Evolutionary conservation across 2,329 filamentous ascomycete genomes (phyloP).

Genomic region (Hypoxylon sp.): DNA sequence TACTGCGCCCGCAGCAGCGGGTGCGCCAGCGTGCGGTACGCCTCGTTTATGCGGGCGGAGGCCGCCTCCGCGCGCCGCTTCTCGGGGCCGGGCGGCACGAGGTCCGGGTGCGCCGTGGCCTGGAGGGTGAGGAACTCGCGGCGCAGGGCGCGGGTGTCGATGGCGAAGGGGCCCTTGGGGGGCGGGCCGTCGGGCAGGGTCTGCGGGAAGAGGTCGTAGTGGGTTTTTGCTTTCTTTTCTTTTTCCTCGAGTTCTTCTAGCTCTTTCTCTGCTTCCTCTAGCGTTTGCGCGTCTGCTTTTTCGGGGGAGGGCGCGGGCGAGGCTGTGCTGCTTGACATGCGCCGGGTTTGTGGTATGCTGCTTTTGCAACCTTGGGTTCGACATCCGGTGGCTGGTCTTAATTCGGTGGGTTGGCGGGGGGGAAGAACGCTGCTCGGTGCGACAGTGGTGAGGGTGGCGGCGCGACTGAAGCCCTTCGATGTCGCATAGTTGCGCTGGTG

Average conservation of each 20-base stretch:
- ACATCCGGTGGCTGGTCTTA: background rate
- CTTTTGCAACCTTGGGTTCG: background rate
- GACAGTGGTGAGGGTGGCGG: background rate
- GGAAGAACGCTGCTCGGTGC: background rate
- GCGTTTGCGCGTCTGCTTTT: background rate
- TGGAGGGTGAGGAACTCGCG: constrained; percentile 91
- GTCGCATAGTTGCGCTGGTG: constrained; percentile 37
- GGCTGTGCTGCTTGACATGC: constrained; percentile 27
- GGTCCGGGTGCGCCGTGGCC: constrained; percentile 80
- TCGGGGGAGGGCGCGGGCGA: constrained; percentile 1
- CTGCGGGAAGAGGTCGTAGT: constrained; percentile 90
- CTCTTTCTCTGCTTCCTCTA: background rate
- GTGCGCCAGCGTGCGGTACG: constrained; percentile 85
- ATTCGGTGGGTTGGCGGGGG: background rate
- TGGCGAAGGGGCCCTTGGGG: constrained; percentile 79
- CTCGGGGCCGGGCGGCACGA: constrained; percentile 65
- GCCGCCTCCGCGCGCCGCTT: constrained; percentile 78
- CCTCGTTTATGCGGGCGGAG: constrained; percentile 90
- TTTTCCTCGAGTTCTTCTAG: constrained; percentile 4
- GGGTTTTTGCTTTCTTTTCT: constrained; percentile 61
- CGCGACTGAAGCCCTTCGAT: constrained; percentile 15
- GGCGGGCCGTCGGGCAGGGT: constrained; percentile 85
- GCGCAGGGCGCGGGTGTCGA: constrained; percentile 79
- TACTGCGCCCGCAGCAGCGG: constrained; percentile 92
- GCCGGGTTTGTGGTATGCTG: constrained; percentile 14